Evolutionary conservation across 108 stramenopile species (phyloP), one percentile per base, ranked within the genome.

Genomic region (Schizochytrium sp.): DNA sequence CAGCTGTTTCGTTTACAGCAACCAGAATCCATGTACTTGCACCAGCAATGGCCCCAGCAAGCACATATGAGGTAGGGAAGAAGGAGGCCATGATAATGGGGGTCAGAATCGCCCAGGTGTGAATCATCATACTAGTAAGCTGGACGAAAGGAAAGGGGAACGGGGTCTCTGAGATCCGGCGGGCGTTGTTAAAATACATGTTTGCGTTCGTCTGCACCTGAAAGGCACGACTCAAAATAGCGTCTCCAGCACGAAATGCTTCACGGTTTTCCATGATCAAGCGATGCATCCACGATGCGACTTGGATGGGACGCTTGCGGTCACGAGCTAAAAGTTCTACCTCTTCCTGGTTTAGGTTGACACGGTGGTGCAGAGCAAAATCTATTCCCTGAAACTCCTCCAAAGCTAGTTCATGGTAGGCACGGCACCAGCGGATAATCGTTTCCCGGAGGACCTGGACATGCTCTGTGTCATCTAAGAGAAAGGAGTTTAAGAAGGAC

Each of bases 141-240:
- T 83, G 76, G 50, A 83, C 76, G 40, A 83, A 83, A 38, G 76
- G 76, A 83, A 83, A 83, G 50, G 76, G 76, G 28, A 83, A 83
- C 76, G 76, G 76, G 47, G 76, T 83, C 28, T 83, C 76, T 83
- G 76, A 47, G 3, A 83, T 83, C 28, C 76, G 47, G 3, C 76
- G 47, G 28, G 28, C 47, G 5, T 40, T 83, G 53, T 83, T 83
- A 28, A 83, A 83, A 53, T 83, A 83, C 76, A 83, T 49, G n/a
- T 83, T 83, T 8, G 76, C 76, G 10, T 83, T 55, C 5, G 76
- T 55, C 28, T 83, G 47, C 10, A 83, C 28, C 76, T 83, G 76
- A 83, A 83, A 83, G 10, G 76, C 76, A 53, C 76, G 76, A 28
- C 76, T 83, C 28, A 83, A 40, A 28, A 83, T 83, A 12, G 76